These are phyloP conservation scores for Mentha longifolia DNA, from an alignment of 257 asterid genomes.

Conservation along the genomic window DNA sequence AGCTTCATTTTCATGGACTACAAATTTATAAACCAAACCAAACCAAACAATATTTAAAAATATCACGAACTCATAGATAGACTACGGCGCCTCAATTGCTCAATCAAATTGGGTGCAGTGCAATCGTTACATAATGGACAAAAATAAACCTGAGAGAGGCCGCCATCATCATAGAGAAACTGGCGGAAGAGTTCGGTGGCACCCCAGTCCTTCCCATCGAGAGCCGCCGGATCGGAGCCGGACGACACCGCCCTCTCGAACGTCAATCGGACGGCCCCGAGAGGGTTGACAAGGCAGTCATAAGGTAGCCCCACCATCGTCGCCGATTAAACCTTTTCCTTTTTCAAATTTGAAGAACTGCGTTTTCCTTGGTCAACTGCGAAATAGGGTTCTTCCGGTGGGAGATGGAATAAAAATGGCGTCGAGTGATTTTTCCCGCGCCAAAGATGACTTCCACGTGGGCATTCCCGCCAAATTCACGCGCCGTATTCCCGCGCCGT, in stretches of 20 bases:
- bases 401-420: slow-evolving; percentile 20
- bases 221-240: slow-evolving; percentile 46
- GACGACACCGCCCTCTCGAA: slow-evolving; percentile 75
- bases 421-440: slow-evolving; percentile 37
- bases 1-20: not conserved
- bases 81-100: not conserved
- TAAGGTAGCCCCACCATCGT: slow-evolving; percentile 82
- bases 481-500: slow-evolving; percentile 36
- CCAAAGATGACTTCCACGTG: not conserved
- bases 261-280: slow-evolving; percentile 89
- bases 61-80: not conserved
- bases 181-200: slow-evolving; percentile 67
- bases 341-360: not conserved
- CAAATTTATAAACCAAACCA: too few species aligned
- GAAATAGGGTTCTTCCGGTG: slow-evolving; percentile 29
- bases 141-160: slow-evolving; percentile 62
- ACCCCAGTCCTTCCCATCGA: slow-evolving; percentile 89
- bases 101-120: not conserved
- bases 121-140: not conserved
- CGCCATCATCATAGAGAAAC: slow-evolving; percentile 65
- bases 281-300: slow-evolving; percentile 85
- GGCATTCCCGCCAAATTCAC: slow-evolving; percentile 33
- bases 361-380: not conserved
- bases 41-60: not conserved
- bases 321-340: not conserved